Conservation (phyloP, 75 land plant genomes). For the Pinus tabuliformis region DNA sequence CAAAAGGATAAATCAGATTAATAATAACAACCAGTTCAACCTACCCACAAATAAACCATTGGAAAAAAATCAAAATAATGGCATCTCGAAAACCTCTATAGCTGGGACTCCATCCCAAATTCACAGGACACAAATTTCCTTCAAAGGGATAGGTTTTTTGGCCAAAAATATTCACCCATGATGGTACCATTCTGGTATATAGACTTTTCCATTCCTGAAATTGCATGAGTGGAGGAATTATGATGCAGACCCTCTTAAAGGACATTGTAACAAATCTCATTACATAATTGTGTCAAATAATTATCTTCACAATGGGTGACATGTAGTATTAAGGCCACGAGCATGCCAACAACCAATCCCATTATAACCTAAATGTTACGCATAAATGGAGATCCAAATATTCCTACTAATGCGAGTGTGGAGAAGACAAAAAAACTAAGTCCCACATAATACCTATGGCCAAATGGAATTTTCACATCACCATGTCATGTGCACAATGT, state of each 20-base stretch:
- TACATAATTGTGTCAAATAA: not conserved
- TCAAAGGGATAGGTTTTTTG: too few relatives aligned
- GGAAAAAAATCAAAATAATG: too few relatives aligned
- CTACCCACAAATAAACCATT: too few relatives aligned
- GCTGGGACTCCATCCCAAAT: too few relatives aligned
- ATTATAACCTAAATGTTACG: constrained; percentile 40
- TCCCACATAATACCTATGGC: constrained; percentile 32
- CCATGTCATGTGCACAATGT: constrained; percentile 30
- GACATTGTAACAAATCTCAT: constrained; percentile 3
- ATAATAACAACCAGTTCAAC: too few relatives aligned
- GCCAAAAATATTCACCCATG: too few relatives aligned
- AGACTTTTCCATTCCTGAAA: not conserved
- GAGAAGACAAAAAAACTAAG: constrained; percentile 34
- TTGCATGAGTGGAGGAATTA: not conserved
- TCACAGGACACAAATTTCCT: too few relatives aligned
- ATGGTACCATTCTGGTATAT: not conserved
- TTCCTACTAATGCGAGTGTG: constrained; percentile 18
- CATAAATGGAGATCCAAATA: constrained; percentile 43
- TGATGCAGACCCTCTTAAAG: constrained; percentile 8
- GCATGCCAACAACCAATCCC: constrained; percentile 29
- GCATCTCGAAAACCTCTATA: too few relatives aligned
- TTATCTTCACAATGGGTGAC: constrained; percentile 18
- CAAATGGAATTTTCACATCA: constrained; percentile 34
- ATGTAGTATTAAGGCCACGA: constrained; percentile 27
- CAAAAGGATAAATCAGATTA: too few relatives aligned